Evolutionary conservation across 345 rosid genomes (phyloP).

Genomic region (Salix suchowensis): DNA sequence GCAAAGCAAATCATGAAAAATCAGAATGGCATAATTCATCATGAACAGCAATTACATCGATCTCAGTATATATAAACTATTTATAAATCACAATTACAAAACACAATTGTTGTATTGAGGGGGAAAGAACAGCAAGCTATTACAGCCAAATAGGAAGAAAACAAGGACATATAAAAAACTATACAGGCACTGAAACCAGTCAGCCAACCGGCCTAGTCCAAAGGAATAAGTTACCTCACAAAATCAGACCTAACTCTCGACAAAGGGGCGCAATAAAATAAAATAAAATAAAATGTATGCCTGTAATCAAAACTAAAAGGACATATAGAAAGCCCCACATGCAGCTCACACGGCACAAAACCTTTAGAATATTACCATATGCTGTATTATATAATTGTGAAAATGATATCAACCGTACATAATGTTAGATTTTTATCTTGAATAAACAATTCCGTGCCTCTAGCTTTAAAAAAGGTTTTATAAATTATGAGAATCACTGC

Average conservation of each 20-base stretch:
- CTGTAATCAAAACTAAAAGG: conserved; percentile 3
- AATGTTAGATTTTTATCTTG: too few species aligned
- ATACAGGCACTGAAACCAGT: conserved; percentile 17
- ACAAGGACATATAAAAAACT: background rate
- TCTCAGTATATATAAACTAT: background rate
- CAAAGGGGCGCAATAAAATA: conserved; percentile 7
- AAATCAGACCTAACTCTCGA: conserved; percentile 27
- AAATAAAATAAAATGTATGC: background rate
- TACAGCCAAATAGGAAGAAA: conserved; percentile 15
- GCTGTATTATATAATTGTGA: background rate
- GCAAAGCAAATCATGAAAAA: background rate
- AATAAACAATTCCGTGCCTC: background rate
- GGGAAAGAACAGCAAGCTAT: background rate
- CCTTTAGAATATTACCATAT: background rate
- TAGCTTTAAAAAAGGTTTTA: background rate
- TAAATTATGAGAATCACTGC: background rate
- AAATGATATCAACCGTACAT: background rate
- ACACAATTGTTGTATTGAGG: background rate
- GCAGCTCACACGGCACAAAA: background rate
- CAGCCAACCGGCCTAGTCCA: conserved; percentile 26
- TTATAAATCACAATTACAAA: background rate
- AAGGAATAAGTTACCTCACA: conserved; percentile 14
- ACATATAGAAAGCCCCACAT: conserved; percentile 11
- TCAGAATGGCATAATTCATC: background rate
- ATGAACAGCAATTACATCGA: background rate